These are phyloP conservation scores for Hericium erinaceus DNA, from an alignment of 768 basidiomycete species.

Conservation along the genomic window DNA sequence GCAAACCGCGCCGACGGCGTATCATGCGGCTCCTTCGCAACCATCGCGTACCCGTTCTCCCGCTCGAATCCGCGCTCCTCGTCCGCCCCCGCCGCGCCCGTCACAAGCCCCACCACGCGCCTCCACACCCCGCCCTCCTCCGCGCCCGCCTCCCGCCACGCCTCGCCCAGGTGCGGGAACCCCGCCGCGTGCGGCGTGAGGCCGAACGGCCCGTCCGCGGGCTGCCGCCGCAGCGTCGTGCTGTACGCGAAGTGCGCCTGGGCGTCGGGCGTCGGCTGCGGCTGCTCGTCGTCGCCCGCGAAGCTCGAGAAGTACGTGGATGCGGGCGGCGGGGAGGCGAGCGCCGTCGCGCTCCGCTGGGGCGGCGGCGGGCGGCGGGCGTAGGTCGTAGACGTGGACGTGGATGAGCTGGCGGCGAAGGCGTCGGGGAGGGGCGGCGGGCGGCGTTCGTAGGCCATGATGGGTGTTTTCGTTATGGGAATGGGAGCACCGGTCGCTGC, in stretches of 20 bases:
- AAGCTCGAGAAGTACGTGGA: slow-evolving; percentile 70
- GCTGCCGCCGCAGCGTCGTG: slow-evolving; percentile 66
- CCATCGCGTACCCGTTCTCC: slow-evolving; percentile 31
- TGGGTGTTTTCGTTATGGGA: no score
- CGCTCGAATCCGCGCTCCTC: slow-evolving; percentile 12
- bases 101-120: slow-evolving; percentile 25
- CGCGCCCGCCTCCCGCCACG: slow-evolving; percentile 18
- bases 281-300: slow-evolving; percentile 35
- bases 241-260: slow-evolving; percentile 75
- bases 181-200: slow-evolving; percentile 17
- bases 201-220: slow-evolving; percentile 40
- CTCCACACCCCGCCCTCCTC: slow-evolving; percentile 39
- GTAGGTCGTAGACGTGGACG: not conserved
- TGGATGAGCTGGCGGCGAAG: no score
- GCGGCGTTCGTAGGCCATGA: no score
- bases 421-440: no score
- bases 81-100: slow-evolving; percentile 26
- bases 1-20: slow-evolving; percentile 7
- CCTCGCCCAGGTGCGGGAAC: slow-evolving; percentile 29
- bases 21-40: not conserved
- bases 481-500: no score
- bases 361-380: not conserved
- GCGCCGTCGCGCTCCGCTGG: not conserved
- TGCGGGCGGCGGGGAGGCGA: slow-evolving; percentile 57
- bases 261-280: slow-evolving; percentile 52